Base-by-base conservation (phyloP, 176 grass and related monocot species). In the Elymus sibiricus region DNA sequence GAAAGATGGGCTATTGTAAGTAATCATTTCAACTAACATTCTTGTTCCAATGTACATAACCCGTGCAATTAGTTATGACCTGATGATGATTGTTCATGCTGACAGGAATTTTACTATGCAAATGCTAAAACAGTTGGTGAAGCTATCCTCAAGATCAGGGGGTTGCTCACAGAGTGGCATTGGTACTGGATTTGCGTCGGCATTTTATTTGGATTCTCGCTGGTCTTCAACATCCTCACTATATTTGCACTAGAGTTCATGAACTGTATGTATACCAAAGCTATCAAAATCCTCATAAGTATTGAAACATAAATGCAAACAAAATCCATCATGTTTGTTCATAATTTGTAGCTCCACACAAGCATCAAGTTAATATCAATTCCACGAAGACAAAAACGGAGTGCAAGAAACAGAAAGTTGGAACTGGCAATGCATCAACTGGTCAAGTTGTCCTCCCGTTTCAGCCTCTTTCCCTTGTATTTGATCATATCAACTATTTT, bases 131-230 rank as follows among this genome's bases (percentile, higher is more conserved):
- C 93, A 25, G 27, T 98, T 22, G 95, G 95, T 11, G 89, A 94
- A 86, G 86, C 86, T 68, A 88, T 98, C 38, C 91, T 98, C 72
- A 90, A 86, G 86, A 79, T 82, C 64, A 90, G 93, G 86, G 93
- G 95, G 64, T 75, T 88, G 84, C 64, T 89, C 55, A 98, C 85
- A 26, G 81, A 93, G 78, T 98, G 89, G 89, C 83, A 92, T 63
- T 98, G 95, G 93, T 98, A 94, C 55, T 98, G 95, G 95, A 89
- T 92, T 89, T 95, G 85, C 71, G 86, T 95, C 11, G 27, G 74
- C 53, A 70, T 86, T 79, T 89, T 98, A 84, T 84, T 95, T 69
- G 88, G 88, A 72, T 98, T 92, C 78, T 86, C 93, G 6, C 22
- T 98, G 40, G 69, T 89, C 72, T 94, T 95, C 86, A 98, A 98